Percentiles rank a stretch among this genome's conserved stretches.
Conservation (phyloP, 2,329 filamentous ascomycete genomes). For the Aspergillus latus region DNA sequence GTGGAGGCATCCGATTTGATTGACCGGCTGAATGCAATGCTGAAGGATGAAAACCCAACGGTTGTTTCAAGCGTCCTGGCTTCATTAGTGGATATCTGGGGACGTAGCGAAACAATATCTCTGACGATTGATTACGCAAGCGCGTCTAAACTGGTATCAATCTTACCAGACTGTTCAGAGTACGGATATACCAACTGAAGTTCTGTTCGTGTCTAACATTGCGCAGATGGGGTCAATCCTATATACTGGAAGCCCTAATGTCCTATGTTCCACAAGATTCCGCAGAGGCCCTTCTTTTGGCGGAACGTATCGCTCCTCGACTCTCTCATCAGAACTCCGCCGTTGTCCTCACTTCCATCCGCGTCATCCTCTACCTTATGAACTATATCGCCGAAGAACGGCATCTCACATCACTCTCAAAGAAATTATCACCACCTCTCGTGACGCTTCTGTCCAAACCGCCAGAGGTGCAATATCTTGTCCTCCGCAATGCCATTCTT, state of each 20-base stretch:
- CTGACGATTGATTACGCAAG: conserved; percentile 97
- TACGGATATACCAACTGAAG: conserved; percentile 47
- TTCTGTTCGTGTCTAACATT: conserved; percentile 14
- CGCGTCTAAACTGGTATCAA: conserved; percentile 96
- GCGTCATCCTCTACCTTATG: conserved; percentile 95
- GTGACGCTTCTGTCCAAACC: conserved; percentile 95
- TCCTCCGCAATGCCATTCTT: conserved; percentile 85
- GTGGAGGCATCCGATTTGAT: conserved; percentile 92
- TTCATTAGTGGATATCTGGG: conserved; percentile 95
- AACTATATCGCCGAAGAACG: conserved; percentile 96
- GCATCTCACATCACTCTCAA: conserved; percentile 80
- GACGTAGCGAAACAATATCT: conserved; percentile 94
- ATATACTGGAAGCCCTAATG: conserved; percentile 96
- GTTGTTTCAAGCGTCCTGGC: conserved; percentile 94
- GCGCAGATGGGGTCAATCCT: conserved; percentile 92
- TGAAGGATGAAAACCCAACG: conserved; percentile 94
- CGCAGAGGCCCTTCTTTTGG: conserved; percentile 80
- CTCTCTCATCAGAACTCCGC: conserved; percentile 96
- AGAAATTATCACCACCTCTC: conserved; percentile 90
- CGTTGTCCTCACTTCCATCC: conserved; percentile 92
- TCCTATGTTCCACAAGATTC: conserved; percentile 94
- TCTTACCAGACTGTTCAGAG: conserved; percentile 95
- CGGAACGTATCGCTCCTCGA: conserved; percentile 91
- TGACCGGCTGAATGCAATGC: conserved; percentile 81
- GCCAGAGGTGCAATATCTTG: conserved; percentile 96